phyloP scores from a whole-genome alignment of 176 grass and related monocot species.

The Musa acuminata region DNA sequence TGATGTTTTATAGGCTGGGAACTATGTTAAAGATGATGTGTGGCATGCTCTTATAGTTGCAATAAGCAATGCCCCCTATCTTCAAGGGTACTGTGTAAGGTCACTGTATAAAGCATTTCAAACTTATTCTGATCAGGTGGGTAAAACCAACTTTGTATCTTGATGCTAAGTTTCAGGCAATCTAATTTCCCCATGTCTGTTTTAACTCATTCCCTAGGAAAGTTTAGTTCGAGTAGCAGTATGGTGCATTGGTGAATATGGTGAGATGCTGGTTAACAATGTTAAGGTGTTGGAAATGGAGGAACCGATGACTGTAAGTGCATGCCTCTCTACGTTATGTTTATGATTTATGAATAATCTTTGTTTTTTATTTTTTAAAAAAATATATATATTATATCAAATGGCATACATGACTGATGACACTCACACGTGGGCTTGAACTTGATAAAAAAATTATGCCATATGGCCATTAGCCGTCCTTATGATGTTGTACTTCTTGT shows the following conservation, averaged over 20 bases:
- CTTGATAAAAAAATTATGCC: too few species aligned
- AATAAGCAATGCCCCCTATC: constrained; percentile 83
- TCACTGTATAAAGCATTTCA: constrained; percentile 63
- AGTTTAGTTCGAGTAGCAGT: constrained; percentile 91
- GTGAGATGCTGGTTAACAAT: constrained; percentile 96
- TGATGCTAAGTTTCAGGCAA: not conserved
- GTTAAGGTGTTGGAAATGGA: constrained; percentile 60
- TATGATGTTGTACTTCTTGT: too few species aligned
- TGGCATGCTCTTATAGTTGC: constrained; percentile 85
- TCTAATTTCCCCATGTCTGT: constrained; percentile 10
- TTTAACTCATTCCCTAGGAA: constrained; percentile 49
- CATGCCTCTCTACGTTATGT: not conserved
- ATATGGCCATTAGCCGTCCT: too few species aligned
- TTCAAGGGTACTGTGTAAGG: constrained; percentile 94
- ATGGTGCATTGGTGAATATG: constrained; percentile 98
- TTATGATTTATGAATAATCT: not conserved
- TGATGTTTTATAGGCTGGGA: constrained; percentile 48
- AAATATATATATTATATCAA: not conserved
- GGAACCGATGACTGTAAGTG: constrained; percentile 85
- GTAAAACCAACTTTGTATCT: constrained; percentile 19
- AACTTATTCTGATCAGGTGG: constrained; percentile 63
- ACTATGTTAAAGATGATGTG: constrained; percentile 89
- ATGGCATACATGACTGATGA: not conserved
- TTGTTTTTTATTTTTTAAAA: not conserved
- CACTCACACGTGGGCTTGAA: not conserved